Conservation (phyloP, 345 rosid species). For the Acer yangbiense region DNA sequence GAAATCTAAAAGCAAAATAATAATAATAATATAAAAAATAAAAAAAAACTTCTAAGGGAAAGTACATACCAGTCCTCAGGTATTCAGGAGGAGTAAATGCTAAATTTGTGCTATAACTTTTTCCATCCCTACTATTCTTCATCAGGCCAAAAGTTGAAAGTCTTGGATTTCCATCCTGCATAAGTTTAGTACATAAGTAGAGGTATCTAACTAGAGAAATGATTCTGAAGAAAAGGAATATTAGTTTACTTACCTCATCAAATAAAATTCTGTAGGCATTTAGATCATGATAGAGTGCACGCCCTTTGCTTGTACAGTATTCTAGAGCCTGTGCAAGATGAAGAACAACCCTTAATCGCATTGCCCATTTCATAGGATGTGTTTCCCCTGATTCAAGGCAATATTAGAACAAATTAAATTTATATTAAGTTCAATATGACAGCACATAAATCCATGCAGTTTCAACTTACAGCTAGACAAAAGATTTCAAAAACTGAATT, state of each 20-base stretch:
- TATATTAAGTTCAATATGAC: neutral
- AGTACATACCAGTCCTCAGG: conserved; percentile 74
- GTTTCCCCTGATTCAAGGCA: conserved; percentile 71
- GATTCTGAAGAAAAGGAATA: neutral
- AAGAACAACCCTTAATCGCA: conserved; percentile 88
- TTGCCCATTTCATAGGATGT: conserved; percentile 96
- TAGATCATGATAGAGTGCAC: conserved; percentile 90
- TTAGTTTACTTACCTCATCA: conserved; percentile 60
- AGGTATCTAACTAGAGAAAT: conserved; percentile 3
- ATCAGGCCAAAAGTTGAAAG: conserved; percentile 93
- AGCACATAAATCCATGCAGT: neutral
- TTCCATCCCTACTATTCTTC: conserved; percentile 96
- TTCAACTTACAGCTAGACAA: neutral
- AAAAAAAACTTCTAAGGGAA: neutral
- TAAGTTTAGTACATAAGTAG: conserved; percentile 12
- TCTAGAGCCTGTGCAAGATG: conserved; percentile 95
- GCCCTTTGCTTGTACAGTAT: conserved; percentile 83
- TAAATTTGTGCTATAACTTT: conserved; percentile 90
- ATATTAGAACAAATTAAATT: neutral
- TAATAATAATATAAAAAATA: no score
- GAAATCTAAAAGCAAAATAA: neutral
- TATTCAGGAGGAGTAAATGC: conserved; percentile 99
- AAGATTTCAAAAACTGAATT: neutral
- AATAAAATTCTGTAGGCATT: conserved; percentile 92
- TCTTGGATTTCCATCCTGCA: conserved; percentile 89